A percentile compares a stretch with the other conserved stretches of the same genome.
Conservation (phyloP, 495 filamentous ascomycete genomes). For the Talaromyces adpressus region DNA sequence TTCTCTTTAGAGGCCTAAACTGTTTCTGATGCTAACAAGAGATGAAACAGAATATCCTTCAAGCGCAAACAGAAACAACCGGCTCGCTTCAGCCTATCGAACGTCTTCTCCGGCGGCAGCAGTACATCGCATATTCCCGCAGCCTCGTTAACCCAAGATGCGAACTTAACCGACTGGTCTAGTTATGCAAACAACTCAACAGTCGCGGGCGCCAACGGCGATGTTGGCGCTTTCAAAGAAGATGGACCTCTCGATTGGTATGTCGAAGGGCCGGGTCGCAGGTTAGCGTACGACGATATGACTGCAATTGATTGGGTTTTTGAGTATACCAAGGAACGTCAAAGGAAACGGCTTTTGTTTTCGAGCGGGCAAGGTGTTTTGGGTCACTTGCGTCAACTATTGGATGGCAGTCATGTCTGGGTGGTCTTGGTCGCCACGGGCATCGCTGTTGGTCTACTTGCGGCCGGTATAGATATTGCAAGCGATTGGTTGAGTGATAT, state of each 20-base stretch:
- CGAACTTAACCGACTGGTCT: not conserved
- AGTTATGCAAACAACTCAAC: not conserved
- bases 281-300: slow-evolving; percentile 92
- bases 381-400: slow-evolving; percentile 61
- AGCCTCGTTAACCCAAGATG: not conserved
- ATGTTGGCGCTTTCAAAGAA: slow-evolving; percentile 51
- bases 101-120: slow-evolving; percentile 40
- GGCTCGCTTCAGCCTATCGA: slow-evolving; percentile 49
- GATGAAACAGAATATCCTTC: slow-evolving; percentile 59
- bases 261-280: slow-evolving; percentile 79
- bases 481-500: slow-evolving; percentile 92
- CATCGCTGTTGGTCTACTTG: slow-evolving; percentile 72
- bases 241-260: slow-evolving; percentile 74
- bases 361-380: slow-evolving; percentile 62
- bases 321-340: slow-evolving; percentile 94
- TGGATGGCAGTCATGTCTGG: slow-evolving; percentile 90
- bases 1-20: not conserved
- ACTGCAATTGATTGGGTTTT: slow-evolving; percentile 99
- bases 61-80: slow-evolving; percentile 72
- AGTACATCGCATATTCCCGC: not conserved
- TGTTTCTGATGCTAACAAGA: not conserved
- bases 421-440: slow-evolving; percentile 74
- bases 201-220: slow-evolving; percentile 16
- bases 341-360: slow-evolving; percentile 70
- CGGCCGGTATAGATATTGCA: slow-evolving; percentile 84